phyloP scores from a whole-genome alignment of 2,329 filamentous ascomycete species.

The Aspergillus neoniger region DNA sequence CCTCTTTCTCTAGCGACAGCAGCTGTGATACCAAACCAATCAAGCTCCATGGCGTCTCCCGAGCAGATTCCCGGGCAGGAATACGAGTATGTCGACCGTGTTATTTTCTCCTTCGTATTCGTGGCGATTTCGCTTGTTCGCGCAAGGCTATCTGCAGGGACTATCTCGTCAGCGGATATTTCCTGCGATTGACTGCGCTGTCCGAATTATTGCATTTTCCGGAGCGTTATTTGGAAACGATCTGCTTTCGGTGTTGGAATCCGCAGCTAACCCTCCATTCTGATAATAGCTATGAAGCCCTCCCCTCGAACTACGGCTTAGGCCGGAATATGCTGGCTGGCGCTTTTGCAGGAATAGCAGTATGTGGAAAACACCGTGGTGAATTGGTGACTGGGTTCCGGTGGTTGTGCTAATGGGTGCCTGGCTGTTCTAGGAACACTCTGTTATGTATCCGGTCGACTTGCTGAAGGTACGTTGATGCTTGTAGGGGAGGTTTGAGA shows the following conservation, averaged over 20 bases:
- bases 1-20: constrained; percentile 27
- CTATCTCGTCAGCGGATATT: background rate
- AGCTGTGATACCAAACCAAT: constrained; percentile 39
- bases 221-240: background rate
- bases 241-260: background rate
- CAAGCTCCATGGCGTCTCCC: constrained; percentile 44
- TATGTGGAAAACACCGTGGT: constrained; percentile 50
- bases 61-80: constrained; percentile 48
- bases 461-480: constrained; percentile 77
- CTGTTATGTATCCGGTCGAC: constrained; percentile 98
- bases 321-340: constrained; percentile 93
- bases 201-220: background rate
- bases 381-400: background rate
- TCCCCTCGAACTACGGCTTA: constrained; percentile 92
- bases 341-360: constrained; percentile 94
- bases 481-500: background rate
- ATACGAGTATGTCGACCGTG: constrained; percentile 45
- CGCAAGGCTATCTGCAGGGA: background rate
- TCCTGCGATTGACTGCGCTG: background rate
- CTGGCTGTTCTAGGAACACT: constrained; percentile 71
- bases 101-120: background rate
- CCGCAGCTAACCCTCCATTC: constrained; percentile 24
- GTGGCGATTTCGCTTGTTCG: background rate
- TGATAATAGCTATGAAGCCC: constrained; percentile 74
- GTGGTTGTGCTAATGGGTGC: constrained; percentile 21